phyloP scores from a whole-genome alignment of 2,329 filamentous ascomycete species.

The Calonectria henricotiae region DNA sequence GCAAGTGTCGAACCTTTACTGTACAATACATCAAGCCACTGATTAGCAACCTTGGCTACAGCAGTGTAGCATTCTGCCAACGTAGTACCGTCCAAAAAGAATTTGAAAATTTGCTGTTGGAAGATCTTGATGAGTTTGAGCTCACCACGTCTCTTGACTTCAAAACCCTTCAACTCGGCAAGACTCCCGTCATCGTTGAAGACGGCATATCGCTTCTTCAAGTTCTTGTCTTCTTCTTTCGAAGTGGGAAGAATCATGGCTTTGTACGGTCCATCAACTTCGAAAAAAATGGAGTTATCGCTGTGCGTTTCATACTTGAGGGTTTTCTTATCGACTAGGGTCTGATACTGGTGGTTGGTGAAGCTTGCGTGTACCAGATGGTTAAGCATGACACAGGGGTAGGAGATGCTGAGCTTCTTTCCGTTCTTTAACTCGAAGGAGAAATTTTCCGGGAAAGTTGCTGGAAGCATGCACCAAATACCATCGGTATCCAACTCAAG shows the following conservation, averaged over 20 bases:
- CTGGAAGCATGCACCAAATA: conserved; percentile 99
- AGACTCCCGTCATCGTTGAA: conserved; percentile 98
- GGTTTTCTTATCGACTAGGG: conserved; percentile 82
- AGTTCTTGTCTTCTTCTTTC: conserved; percentile 98
- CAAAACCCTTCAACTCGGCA: conserved; percentile 96
- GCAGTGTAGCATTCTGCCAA: conserved; percentile 90
- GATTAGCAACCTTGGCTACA: conserved; percentile 95
- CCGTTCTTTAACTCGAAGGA: conserved; percentile 94
- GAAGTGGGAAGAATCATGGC: conserved; percentile 98
- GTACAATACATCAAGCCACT: conserved; percentile 96
- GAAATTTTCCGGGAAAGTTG: conserved; percentile 97
- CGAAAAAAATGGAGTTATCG: conserved; percentile 99
- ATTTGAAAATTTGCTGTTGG: conserved; percentile 99
- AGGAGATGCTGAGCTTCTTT: conserved; percentile 97
- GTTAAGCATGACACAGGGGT: conserved; percentile 99
- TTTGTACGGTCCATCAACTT: conserved; percentile 97
- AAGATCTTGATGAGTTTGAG: conserved; percentile 99
- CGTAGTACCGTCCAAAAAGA: conserved; percentile 93
- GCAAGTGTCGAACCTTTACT: conserved; percentile 90
- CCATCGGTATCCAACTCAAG: conserved; percentile 97
- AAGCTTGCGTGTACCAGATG: conserved; percentile 95
- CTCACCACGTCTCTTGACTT: conserved; percentile 97
- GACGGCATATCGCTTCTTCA: conserved; percentile 99
- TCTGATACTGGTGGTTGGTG: conserved; percentile 98
- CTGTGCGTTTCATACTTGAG: conserved; percentile 97